Conservation (phyloP, 768 basidiomycete species). For the Multifurca ochricompacta region DNA sequence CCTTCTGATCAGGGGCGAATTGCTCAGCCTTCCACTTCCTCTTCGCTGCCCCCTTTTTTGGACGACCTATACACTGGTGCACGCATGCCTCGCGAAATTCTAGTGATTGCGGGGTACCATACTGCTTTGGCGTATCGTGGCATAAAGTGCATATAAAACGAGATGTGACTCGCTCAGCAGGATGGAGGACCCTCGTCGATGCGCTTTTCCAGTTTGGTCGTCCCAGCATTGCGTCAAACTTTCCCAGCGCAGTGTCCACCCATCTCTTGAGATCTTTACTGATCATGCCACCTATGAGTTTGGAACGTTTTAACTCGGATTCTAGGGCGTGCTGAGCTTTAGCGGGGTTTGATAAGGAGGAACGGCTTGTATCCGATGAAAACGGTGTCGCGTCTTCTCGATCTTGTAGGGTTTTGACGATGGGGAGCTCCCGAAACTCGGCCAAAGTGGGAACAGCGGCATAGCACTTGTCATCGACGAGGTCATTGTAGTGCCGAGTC, state of each 20-base stretch:
- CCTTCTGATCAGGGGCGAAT: constrained; percentile 57
- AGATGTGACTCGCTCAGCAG: constrained; percentile 50
- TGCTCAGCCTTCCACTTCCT: constrained; percentile 40
- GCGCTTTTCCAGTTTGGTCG: constrained; percentile 44
- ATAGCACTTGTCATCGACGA: constrained; percentile 31
- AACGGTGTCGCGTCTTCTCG: constrained; percentile 16
- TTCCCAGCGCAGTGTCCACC: constrained; percentile 36
- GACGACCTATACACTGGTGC: constrained; percentile 41
- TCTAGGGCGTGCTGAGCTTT: not conserved
- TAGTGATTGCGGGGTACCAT: constrained; percentile 38
- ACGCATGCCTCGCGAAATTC: constrained; percentile 51
- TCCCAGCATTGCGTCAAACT: constrained; percentile 42
- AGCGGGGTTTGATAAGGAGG: not conserved
- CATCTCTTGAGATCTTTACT: constrained; percentile 41
- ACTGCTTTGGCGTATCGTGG: constrained; percentile 28
- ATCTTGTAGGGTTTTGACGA: constrained; percentile 32
- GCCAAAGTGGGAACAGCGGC: constrained; percentile 37
- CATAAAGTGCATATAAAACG: constrained; percentile 54
- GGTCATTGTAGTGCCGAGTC: constrained; percentile 37
- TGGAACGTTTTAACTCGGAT: constrained; percentile 25
- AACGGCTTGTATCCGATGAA: not conserved
- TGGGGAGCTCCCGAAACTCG: constrained; percentile 43
- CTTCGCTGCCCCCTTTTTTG: constrained; percentile 24
- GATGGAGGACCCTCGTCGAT: constrained; percentile 41
- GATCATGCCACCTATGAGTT: constrained; percentile 32